Percentiles rank a stretch among this genome's conserved stretches.
These are phyloP conservation scores for Aureobasidium namibiae DNA, from an alignment of 2,329 filamentous ascomycete genomes.

Conservation along the genomic window DNA sequence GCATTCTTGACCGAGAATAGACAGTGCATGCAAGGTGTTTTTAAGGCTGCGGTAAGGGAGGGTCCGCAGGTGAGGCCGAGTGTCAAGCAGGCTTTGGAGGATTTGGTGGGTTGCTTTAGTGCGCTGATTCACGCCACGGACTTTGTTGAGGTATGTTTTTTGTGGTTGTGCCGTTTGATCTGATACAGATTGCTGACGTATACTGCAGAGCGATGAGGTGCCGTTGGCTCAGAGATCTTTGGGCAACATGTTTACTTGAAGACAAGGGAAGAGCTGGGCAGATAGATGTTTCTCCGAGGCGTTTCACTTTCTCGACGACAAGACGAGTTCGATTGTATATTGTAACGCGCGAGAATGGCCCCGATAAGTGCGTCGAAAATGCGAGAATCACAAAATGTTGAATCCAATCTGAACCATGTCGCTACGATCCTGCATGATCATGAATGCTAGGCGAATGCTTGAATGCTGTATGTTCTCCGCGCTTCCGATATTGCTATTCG, in stretches of 20 bases:
- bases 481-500: not conserved
- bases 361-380: not conserved
- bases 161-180: not conserved
- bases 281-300: not conserved
- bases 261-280: not conserved
- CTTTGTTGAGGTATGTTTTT: slow-evolving; percentile 68
- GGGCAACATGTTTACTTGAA: slow-evolving; percentile 9
- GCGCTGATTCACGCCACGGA: slow-evolving; percentile 73
- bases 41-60: slow-evolving; percentile 63
- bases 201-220: not conserved
- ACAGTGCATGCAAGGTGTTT: slow-evolving; percentile 74
- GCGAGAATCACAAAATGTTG: not conserved
- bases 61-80: slow-evolving; percentile 24
- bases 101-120: slow-evolving; percentile 78
- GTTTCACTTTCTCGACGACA: not conserved
- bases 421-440: too few relatives aligned
- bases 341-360: not conserved
- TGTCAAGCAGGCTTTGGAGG: slow-evolving; percentile 54
- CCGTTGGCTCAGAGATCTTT: not conserved
- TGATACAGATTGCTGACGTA: not conserved
- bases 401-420: too few relatives aligned
- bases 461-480: too few relatives aligned
- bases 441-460: too few relatives aligned
- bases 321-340: not conserved
- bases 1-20: slow-evolving; percentile 76